phyloP scores from a whole-genome alignment of 163 green algal genomes.

The Chlamydomonas reinhardtii region DNA sequence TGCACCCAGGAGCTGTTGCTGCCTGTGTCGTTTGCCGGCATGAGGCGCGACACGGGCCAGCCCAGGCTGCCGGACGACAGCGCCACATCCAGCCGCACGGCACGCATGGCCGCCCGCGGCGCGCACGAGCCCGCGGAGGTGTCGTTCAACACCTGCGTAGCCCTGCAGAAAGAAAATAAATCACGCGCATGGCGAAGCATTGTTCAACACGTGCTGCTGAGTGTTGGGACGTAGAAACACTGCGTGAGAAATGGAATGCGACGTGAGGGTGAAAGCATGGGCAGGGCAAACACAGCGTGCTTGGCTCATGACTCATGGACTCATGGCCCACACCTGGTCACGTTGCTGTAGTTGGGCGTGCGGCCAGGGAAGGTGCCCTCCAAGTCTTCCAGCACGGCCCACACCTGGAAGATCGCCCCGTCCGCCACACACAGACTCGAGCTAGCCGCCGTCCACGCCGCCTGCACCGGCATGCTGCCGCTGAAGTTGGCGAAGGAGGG shows the following conservation, averaged over 20 bases:
- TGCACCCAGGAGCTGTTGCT: constrained; percentile 15
- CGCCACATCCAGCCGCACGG: neutral
- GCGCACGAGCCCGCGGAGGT: constrained; percentile 2
- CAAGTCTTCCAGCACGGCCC: constrained; percentile 54
- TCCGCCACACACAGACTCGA: constrained; percentile 42
- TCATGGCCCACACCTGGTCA: constrained; percentile 39
- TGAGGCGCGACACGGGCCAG: constrained; percentile 20
- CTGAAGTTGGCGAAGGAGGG: constrained; percentile 19
- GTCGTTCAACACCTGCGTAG: neutral
- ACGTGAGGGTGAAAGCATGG: too few species aligned
- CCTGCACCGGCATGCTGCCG: neutral
- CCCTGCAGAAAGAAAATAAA: neutral
- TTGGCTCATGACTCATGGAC: too few species aligned
- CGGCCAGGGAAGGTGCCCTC: constrained; percentile 48
- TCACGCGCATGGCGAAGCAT: too few species aligned
- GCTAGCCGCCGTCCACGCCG: neutral
- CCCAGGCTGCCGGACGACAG: neutral
- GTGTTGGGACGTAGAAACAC: too few species aligned
- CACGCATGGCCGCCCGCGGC: neutral
- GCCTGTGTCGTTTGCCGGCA: neutral
- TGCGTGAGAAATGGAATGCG: too few species aligned
- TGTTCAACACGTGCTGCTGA: too few species aligned
- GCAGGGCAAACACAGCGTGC: too few species aligned
- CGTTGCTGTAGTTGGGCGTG: constrained; percentile 51
- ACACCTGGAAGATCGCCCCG: constrained; percentile 43